phyloP scores from a whole-genome alignment of 2,329 filamentous ascomycete genomes.

The Rutstroemia sp. region DNA sequence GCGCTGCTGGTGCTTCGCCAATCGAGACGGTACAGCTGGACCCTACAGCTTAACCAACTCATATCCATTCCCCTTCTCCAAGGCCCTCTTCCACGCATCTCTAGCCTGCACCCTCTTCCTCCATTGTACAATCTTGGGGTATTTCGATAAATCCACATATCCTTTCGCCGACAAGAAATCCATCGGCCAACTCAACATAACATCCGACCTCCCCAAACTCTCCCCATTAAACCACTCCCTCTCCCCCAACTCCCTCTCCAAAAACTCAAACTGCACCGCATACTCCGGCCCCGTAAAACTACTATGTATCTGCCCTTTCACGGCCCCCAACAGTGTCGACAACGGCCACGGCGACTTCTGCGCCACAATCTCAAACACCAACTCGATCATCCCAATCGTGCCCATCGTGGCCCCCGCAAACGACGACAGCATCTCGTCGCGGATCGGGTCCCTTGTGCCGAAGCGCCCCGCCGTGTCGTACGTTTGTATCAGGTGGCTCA shows the following conservation, averaged over 20 bases:
- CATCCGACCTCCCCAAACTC: conserved; percentile 28
- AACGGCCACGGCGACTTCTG: conserved; percentile 22
- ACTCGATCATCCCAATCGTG: background rate
- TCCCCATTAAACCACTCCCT: conserved; percentile 28
- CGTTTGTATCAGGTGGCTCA: conserved; percentile 28
- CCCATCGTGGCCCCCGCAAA: conserved; percentile 4
- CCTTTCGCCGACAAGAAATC: conserved; percentile 27
- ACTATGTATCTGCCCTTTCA: conserved; percentile 15
- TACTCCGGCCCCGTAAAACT: conserved; percentile 20
- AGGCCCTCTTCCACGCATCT: conserved; percentile 27
- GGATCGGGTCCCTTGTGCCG: conserved; percentile 22
- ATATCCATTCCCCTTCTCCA: conserved; percentile 30
- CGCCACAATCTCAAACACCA: conserved; percentile 5
- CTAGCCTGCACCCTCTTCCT: conserved; percentile 24
- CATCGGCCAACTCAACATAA: conserved; percentile 31
- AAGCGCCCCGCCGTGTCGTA: conserved; percentile 29
- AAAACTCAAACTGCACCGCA: conserved; percentile 15
- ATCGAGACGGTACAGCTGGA: no score
- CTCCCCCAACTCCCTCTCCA: conserved; percentile 23
- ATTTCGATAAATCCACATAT: conserved; percentile 28
- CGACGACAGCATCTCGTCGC: conserved; percentile 26
- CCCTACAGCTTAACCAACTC: conserved; percentile 16
- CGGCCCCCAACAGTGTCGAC: conserved; percentile 13
- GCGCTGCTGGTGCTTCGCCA: no score
- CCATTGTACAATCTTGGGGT: conserved; percentile 30